Base-by-base conservation (phyloP, 768 basidiomycete species). In the Tubosaeta brunneosetosa region DNA sequence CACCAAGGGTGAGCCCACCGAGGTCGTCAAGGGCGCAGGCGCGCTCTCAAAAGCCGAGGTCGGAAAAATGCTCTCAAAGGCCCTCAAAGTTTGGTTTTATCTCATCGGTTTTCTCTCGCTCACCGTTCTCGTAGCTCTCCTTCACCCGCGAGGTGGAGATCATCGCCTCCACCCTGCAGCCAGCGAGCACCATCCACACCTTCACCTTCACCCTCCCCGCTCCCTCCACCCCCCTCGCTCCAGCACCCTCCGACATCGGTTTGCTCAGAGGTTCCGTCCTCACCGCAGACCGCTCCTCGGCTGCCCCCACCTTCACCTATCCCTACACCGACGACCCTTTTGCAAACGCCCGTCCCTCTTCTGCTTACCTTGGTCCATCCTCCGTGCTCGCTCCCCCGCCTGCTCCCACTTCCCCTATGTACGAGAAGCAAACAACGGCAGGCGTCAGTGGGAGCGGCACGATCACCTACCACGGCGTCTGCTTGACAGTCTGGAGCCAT, bases 401-500 rank as follows among this genome's bases (percentile, higher is more conserved):
- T 3, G 53, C 47, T 2, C 42, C 61, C 3, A 9, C 64, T 6
- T 64, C 66, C 31, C 66, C 66, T 47, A 64, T 63, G 55, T 71
- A 68, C 26, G 67, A 69, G 26, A 69, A 69, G 41, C 69, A 69
- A 14, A 56, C 56, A 0, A 34, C 53, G 1, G 38, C 58, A 0
- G 76, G 75, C n/a, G 77, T 79, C 49, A 63, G 71, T 25, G 61
- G 74, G 27, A 54, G 41, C 9, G 62, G 66, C 6, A 69, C 70
- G 3, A 67, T 91, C 55, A 84, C 87, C 9, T 95, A 91, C 66
- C 83, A 97, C 64, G 93, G 92, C 44, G 92, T 95, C 34, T 92
- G 91, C 60, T 77, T 98, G 53, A 93, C 92, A 2, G 91, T 97
- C 2, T 98, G 93, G 93, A 92, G 90, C 4, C 93, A 94, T 63